Evolutionary conservation across 495 filamentous ascomycete genomes (phyloP), one percentile per base, ranked within the genome.

Genomic region (Neurospora tetraspora): DNA sequence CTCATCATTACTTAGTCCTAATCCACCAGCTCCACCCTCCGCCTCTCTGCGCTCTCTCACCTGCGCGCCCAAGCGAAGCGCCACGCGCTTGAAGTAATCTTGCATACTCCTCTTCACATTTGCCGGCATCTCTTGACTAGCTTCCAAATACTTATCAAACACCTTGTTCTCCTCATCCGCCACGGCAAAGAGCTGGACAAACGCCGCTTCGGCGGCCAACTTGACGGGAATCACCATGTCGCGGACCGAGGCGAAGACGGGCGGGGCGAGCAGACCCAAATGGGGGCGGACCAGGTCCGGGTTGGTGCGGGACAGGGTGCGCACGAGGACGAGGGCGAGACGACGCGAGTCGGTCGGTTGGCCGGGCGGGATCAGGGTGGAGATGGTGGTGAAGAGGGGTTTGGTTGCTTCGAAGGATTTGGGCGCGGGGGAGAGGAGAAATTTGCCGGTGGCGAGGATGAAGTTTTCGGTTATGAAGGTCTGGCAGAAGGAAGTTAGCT

Each of bases 151-250:
- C 84, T 94, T 94, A 71, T 99, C 95, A 77, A 98, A 98, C 31
- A 97, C 90, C 73, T 90, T 90, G 45, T 85, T 85, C 75, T 98
- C 96, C 71, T 91, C 88, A 37, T 97, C 93, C 1, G 94, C 93
- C 1, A 98, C 94, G 3, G 88, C 88, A 83, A 99, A 98, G n/a
- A 98, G 82, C n/a, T 93, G 89, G 39, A 98, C 86, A 80, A 98
- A 98, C 3, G 94, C 94, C 3, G 94, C 95, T 82, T 99, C 96
- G 14, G 96, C 94, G 4, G 96, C 91, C 37, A 99, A 86, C 81
- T 99, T 99, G 75, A 99, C 90, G 6, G 96, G 96, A 70, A 99
- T 98, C n/a, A 98, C 88, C 47, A 91, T 86, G 79, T 98, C 96
- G 39, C 96, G 91, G 23, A 99, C 96, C 65, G 90, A 91, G 38